phyloP scores from a whole-genome alignment of 805 yeast species.

The Scheffersomyces spartinae region DNA sequence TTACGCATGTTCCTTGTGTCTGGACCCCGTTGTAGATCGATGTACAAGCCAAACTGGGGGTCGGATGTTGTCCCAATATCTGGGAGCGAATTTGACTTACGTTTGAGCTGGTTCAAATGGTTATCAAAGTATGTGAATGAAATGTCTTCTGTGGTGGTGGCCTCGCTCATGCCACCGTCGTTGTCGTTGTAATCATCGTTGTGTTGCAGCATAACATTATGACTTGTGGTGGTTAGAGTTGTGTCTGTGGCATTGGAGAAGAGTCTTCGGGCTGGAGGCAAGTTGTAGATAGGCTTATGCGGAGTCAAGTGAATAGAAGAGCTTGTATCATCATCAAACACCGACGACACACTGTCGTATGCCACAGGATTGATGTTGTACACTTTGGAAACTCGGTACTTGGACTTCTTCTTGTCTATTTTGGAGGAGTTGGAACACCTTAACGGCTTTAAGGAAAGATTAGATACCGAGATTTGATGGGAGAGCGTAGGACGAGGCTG shows the following conservation, averaged over 20 bases:
- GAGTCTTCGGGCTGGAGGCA: background rate
- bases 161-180: background rate
- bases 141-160: too few species aligned
- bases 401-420: constrained; percentile 29
- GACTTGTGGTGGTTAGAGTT: background rate
- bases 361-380: constrained; percentile 26
- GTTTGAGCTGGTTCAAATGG: too few species aligned
- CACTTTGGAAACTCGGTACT: constrained; percentile 24
- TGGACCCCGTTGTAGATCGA: background rate
- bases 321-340: constrained; percentile 1
- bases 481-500: too few species aligned
- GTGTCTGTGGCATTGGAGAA: background rate
- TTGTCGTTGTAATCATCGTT: constrained; percentile 4
- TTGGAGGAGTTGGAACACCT: constrained; percentile 18
- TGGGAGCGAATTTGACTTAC: too few species aligned
- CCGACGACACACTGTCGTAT: constrained; percentile 8
- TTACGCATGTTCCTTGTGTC: constrained; percentile 4
- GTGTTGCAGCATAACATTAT: background rate
- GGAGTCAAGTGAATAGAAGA: constrained; percentile 1
- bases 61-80: constrained; percentile 4
- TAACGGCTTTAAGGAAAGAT: constrained; percentile 28
- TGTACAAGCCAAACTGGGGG: constrained; percentile 1
- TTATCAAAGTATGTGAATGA: too few species aligned
- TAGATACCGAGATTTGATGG: constrained; percentile 25
- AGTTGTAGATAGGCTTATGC: background rate